These are phyloP conservation scores for Bassia scoparia DNA, from an alignment of 148 eudicot species.

Conservation along the genomic window DNA sequence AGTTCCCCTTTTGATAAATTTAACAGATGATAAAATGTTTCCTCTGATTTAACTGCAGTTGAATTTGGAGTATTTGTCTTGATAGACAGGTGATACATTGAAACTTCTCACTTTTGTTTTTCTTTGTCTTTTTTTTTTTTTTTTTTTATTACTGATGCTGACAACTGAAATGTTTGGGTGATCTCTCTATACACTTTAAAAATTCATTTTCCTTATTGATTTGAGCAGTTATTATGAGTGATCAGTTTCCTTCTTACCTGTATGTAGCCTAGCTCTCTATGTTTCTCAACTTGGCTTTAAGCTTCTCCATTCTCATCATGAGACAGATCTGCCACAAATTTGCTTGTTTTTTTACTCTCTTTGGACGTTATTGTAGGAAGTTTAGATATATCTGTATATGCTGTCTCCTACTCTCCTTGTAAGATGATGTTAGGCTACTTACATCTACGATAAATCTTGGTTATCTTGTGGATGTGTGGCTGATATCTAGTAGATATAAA, in stretches of 20 bases:
- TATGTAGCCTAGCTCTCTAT: neutral
- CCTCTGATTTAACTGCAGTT: conserved; percentile 55
- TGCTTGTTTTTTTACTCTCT: too few relatives aligned
- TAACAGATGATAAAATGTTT: conserved; percentile 13
- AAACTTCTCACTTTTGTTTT: neutral
- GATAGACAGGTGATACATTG: conserved; percentile 72
- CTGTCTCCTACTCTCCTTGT: too few relatives aligned
- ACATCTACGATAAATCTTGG: neutral
- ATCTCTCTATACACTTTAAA: too few relatives aligned
- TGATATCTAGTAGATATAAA: neutral
- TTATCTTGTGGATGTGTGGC: conserved; percentile 8
- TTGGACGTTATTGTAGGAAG: too few relatives aligned
- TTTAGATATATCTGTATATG: too few relatives aligned
- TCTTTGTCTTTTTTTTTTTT: neutral
- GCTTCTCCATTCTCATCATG: neutral
- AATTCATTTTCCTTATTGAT: too few relatives aligned
- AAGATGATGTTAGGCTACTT: too few relatives aligned
- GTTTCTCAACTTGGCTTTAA: neutral
- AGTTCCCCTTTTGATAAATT: neutral
- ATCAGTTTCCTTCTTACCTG: neutral
- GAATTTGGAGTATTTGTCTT: conserved; percentile 89
- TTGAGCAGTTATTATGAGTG: neutral
- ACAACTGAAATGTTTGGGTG: too few relatives aligned
- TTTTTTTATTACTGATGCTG: neutral
- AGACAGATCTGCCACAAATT: too few relatives aligned